Conservation (phyloP, 495 filamentous ascomycete species). For the Penicillium odoratum region DNA sequence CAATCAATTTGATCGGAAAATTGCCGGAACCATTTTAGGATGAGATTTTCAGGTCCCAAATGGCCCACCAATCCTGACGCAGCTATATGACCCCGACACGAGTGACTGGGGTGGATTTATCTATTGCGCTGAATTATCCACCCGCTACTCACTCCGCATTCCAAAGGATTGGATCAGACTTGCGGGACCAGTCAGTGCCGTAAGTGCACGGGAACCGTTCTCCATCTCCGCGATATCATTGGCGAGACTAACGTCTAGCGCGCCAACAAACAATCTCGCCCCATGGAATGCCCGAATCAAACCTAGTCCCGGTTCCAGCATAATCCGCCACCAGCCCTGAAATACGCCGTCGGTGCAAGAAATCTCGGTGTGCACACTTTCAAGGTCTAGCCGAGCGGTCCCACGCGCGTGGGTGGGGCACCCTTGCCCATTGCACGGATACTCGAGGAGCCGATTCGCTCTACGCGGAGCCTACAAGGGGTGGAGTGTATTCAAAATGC, state of each 20-base stretch:
- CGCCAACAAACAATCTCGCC: neutral
- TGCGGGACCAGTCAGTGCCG: neutral
- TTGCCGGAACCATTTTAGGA: neutral
- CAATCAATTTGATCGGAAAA: neutral
- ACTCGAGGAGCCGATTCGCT: slow-evolving; percentile 14
- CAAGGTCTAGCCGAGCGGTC: slow-evolving; percentile 16
- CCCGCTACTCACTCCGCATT: slow-evolving; percentile 6
- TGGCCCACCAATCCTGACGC: neutral
- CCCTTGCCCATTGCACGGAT: slow-evolving; percentile 3
- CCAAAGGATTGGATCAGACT: neutral
- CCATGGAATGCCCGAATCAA: neutral
- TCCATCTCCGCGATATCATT: neutral
- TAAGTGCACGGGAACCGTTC: neutral
- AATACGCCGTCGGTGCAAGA: neutral
- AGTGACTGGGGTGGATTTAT: neutral
- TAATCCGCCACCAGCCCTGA: slow-evolving; percentile 61
- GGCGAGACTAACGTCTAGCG: neutral
- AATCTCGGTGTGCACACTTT: slow-evolving; percentile 7
- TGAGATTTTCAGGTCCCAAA: neutral
- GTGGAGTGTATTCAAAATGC: slow-evolving; percentile 2
- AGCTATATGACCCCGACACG: neutral
- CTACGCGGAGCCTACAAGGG: slow-evolving; percentile 15
- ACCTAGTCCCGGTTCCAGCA: too few species aligned
- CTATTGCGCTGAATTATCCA: neutral
- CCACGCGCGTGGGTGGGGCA: slow-evolving; percentile 14